Base-by-base conservation (phyloP, 495 filamentous ascomycete species). In the Penicillium silybi region DNA sequence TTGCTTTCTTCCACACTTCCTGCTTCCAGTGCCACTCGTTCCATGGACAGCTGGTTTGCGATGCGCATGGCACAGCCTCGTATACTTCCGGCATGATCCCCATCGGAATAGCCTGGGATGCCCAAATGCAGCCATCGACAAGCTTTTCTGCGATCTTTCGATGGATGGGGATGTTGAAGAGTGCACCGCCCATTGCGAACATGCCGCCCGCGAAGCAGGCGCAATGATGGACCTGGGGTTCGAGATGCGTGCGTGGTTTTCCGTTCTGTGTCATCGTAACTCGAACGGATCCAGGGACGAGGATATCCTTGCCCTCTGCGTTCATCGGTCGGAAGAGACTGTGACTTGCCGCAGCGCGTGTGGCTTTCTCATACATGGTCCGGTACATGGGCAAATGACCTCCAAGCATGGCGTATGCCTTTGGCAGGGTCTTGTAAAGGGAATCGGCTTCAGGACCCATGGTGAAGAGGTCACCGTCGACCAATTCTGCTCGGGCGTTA, bases 201-300 rank as follows among this genome's bases (percentile, higher is more conserved):
- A 93, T 92, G 38, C 89, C 90, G 6, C 90, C 90, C n/a, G 84
- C 75, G 60, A 93, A 95, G 62, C 90, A 96, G 17, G 85, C 84
- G 25, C 89, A 74, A 71, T 91, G 87, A 6, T 76, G 74, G 15
- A 60, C 66, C 52, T 68, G 52, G 0, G 69, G 41, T 41, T 77
- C 69, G 16, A 71, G 48, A 13, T 56, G 46, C 17, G 64, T 47
- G 11, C 54, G 52, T 16, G 40, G 17, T 18, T 63, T 56, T 3
- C 49, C 50, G 26, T 56, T 56, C 16, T 56, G 40, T 7, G 48
- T 48, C 22, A 46, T 47, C 6, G 46, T 26, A 2, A 59, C 55
- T 39, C 57, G 53, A 11, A 65, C 64, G 16, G 58, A 63, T 37
- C 74, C 74, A 18, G 68, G 53, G 23, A 71, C 41, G 1, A 79